Percentiles rank a stretch among this genome's conserved stretches.
These are phyloP conservation scores for Corylus americana DNA, from an alignment of 306 rosid species.

Conservation along the genomic window DNA sequence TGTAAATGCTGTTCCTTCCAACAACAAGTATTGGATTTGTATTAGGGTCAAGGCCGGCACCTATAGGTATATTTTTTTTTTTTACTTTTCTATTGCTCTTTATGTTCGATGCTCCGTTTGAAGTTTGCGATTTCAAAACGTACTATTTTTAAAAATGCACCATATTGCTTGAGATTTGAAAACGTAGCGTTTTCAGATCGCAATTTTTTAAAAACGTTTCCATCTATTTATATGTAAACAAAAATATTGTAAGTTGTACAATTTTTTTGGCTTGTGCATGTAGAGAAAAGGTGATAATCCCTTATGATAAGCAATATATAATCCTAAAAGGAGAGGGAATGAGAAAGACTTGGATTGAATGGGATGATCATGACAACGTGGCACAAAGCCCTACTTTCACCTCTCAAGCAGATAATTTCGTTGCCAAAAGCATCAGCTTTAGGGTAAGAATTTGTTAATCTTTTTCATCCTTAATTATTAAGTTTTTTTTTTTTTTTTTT, in stretches of 20 bases:
- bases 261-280: background rate
- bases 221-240: too few species aligned
- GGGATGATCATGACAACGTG: slow-evolving; percentile 59
- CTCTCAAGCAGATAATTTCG: slow-evolving; percentile 48
- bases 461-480: too few species aligned
- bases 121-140: too few species aligned
- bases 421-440: slow-evolving; percentile 57
- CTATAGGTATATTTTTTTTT: slow-evolving; percentile 46
- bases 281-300: slow-evolving; percentile 70
- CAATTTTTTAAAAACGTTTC: too few species aligned
- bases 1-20: slow-evolving; percentile 58
- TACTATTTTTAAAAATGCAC: too few species aligned
- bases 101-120: too few species aligned
- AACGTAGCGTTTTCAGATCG: too few species aligned
- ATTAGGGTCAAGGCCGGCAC: slow-evolving; percentile 56
- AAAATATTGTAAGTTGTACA: background rate
- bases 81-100: background rate
- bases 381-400: slow-evolving; percentile 65
- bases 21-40: slow-evolving; percentile 52
- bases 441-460: slow-evolving; percentile 40
- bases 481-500: too few species aligned
- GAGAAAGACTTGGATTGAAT: slow-evolving; percentile 51
- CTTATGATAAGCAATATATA: slow-evolving; percentile 58
- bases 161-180: too few species aligned
- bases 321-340: slow-evolving; percentile 56